Evolutionary conservation across 495 filamentous ascomycete genomes (phyloP), one percentile per base, ranked within the genome.

Genomic region (Chaetomium fimeti): DNA sequence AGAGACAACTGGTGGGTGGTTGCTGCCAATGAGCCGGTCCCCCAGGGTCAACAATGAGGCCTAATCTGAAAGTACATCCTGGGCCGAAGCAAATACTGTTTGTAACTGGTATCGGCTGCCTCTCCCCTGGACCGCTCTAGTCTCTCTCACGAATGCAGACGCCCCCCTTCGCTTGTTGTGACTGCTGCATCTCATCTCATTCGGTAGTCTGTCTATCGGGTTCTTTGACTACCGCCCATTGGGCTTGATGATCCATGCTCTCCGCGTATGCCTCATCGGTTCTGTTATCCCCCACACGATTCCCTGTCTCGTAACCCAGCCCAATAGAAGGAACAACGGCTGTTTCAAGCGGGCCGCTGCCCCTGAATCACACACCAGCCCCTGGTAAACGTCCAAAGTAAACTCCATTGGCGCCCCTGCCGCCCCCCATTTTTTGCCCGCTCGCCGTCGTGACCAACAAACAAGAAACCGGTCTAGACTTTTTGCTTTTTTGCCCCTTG

Each of bases 1-100:
- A 94, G 87, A 76, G 94, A 98, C 68, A 98, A 98, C 80, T 98
- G 94, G 94, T 98, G 94, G 93, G 91, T 75, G 51, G 76, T 82
- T 71, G 69, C 75, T 55, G 70, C 72, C 69, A 72, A 74, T 71
- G 64, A 60, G 47, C 55, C 43, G 20, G 32, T 16, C 36, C 62
- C 48, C 38, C 60, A 63, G 38, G 52, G 27, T 11, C 32, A 54
- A 63, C 43, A 70, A 65, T 53, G 47, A 65, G 61, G 52, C 13
- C 43, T 55, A 64, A 48, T 49, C 22, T 22, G 22, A 52, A 52
- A 11, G 32, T 9, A 2, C 12, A 20, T 36, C 13, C 36, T 18
- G 27, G 16, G 4, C 43, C 40, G 36, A 29, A 47, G 38, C 45
- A 32, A 49, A 57, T 11, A n/a, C 25, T 36, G 22, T 6, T 48